phyloP scores from a whole-genome alignment of 768 basidiomycete species.

The Psilocybe tampanensis region DNA sequence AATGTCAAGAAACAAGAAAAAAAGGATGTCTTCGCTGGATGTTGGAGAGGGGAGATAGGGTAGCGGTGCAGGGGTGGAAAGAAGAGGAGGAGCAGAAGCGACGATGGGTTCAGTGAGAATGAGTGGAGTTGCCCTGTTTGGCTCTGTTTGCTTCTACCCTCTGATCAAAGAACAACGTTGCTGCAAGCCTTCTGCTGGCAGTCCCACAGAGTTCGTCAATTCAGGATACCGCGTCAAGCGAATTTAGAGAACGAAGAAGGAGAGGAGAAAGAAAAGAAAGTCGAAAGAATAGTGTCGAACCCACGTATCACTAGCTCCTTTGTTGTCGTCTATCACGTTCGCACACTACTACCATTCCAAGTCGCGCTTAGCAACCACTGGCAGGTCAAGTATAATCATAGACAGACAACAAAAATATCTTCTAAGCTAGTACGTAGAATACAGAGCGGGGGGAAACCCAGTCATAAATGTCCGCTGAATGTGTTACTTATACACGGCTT shows the following conservation, averaged over 20 bases:
- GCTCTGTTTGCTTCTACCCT: conserved; percentile 27
- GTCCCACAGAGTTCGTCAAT: not conserved
- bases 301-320: no score
- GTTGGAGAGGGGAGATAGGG: conserved; percentile 11
- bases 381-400: not conserved
- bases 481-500: conserved; percentile 17
- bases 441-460: conserved; percentile 16
- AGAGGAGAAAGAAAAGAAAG: not conserved
- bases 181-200: not conserved
- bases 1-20: conserved; percentile 3
- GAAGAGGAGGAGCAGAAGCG: conserved; percentile 20
- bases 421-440: conserved; percentile 18
- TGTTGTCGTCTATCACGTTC: not conserved
- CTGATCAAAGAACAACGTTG: conserved; percentile 17
- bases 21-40: conserved; percentile 5
- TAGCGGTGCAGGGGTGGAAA: conserved; percentile 14
- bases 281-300: no score
- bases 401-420: conserved; percentile 7
- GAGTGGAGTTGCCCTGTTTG: conserved; percentile 32
- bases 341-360: not conserved
- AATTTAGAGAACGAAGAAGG: not conserved
- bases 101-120: conserved; percentile 29
- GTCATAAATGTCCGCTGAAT: conserved; percentile 11
- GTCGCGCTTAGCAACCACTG: not conserved
- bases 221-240: conserved; percentile 21